Conservation (phyloP, 2,329 filamentous ascomycete species). For the Pseudocercospora fuligena region DNA sequence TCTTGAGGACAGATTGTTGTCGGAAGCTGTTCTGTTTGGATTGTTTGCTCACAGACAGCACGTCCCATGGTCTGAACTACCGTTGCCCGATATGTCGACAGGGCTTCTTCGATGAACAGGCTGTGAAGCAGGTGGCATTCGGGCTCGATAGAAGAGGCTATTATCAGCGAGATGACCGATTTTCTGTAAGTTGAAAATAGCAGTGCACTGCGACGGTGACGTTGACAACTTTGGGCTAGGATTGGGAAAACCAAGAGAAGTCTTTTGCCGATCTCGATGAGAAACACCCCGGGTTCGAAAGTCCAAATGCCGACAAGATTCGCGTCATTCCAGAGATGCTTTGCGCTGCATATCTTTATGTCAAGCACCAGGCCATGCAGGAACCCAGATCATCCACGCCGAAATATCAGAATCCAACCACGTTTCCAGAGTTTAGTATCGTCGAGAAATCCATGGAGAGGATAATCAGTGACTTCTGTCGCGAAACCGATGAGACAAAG, state of each 20-base stretch:
- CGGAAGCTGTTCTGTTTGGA: not conserved
- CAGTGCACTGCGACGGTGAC: not conserved
- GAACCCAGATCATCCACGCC: not conserved
- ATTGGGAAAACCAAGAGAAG: not conserved
- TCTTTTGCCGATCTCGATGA: conserved; percentile 4
- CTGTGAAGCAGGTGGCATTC: not conserved
- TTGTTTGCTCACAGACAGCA: not conserved
- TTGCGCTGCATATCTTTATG: not conserved
- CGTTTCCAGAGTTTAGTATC: not conserved
- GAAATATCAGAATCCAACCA: not conserved
- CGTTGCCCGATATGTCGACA: not conserved
- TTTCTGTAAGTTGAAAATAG: not conserved
- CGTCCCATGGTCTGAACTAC: not conserved
- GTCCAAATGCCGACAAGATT: not conserved
- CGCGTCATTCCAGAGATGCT: not conserved
- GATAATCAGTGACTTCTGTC: not conserved
- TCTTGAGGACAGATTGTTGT: not conserved
- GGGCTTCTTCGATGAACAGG: not conserved
- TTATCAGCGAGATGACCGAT: not conserved
- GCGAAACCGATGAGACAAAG: not conserved
- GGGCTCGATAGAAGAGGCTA: not conserved
- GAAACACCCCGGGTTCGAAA: not conserved
- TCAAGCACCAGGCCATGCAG: not conserved
- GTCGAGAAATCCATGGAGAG: not conserved
- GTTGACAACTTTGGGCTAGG: not conserved